Conservation (phyloP, 2,329 filamentous ascomycete genomes). For the Pseudogymnoascus sp. region DNA sequence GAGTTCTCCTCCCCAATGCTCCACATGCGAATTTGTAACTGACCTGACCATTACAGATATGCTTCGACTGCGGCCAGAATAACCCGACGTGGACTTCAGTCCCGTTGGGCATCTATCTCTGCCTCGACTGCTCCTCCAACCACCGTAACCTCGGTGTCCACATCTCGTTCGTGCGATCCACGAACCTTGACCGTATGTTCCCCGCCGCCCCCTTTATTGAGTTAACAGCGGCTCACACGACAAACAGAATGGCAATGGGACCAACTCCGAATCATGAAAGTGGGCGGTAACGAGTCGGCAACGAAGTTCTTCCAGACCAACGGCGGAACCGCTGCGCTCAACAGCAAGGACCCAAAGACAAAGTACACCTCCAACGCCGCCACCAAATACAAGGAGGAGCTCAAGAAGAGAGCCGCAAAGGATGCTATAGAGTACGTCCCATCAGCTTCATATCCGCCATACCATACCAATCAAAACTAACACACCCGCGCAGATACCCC, state of each 20-base stretch:
- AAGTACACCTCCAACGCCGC: slow-evolving; percentile 95
- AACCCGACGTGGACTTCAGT: slow-evolving; percentile 98
- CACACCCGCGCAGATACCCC: slow-evolving; percentile 55
- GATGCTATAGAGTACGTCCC: slow-evolving; percentile 72
- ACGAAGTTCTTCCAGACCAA: slow-evolving; percentile 98
- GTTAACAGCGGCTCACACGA: slow-evolving; percentile 21
- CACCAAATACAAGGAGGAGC: slow-evolving; percentile 94
- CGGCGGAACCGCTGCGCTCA: slow-evolving; percentile 84
- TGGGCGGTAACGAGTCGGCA: slow-evolving; percentile 94
- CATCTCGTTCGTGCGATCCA: slow-evolving; percentile 97
- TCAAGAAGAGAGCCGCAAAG: slow-evolving; percentile 73
- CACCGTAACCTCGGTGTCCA: slow-evolving; percentile 97
- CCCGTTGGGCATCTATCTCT: slow-evolving; percentile 94
- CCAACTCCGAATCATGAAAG: slow-evolving; percentile 94
- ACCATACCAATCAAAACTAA: slow-evolving; percentile 16
- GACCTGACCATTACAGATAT: slow-evolving; percentile 53
- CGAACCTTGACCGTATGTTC: slow-evolving; percentile 90
- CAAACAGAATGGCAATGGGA: slow-evolving; percentile 92
- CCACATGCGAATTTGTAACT: slow-evolving; percentile 12
- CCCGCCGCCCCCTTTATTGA: slow-evolving; percentile 10
- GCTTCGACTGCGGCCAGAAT: slow-evolving; percentile 96
- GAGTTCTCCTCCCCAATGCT: slow-evolving; percentile 20
- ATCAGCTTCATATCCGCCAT: background rate
- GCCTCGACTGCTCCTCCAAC: slow-evolving; percentile 93
- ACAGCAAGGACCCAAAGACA: slow-evolving; percentile 92